Evolutionary conservation across 441 rosid genomes (phyloP), one percentile per base, ranked within the genome.

Genomic region (Gossypium trilobum): DNA sequence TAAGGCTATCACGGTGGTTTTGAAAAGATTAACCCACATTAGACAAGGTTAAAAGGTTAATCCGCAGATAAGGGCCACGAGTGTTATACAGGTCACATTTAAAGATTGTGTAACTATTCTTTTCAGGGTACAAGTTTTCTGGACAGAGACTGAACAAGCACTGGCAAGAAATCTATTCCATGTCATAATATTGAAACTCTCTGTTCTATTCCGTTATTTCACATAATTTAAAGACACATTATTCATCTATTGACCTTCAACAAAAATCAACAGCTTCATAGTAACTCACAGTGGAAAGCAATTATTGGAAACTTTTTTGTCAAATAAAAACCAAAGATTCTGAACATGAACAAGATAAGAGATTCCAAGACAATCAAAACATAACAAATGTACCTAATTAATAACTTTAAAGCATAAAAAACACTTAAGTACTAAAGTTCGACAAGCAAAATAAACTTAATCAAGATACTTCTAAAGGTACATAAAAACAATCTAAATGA

Each of bases 401-500:
- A 14, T 17, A 29, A 57, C 51, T 14, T 27, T 7, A 62, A 62
- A 63, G 67, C 69, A 70, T 5, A 10, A 56, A 71, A 77, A 74
- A 31, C 60, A 48, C 59, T 31, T 13, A 19, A 67, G 71, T 68
- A 79, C 48, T 54, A 9, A 77, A 62, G 61, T 71, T 54, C 22
- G 36, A 46, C 19, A 9, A 55, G 22, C 73, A 23, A 3, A 51
- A 14, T 19, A 10, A 61, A 42, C 67, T 70, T 29, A 17, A 57
- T 54, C 10, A 73, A 77, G 72, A 9, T 11, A 57, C 54, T 58
- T 74, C 22, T n/a, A 25, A 57, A 39, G 48, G 44, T 69, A 58
- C 57, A 8, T 74, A 13, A 52, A 14, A 17, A 14, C 39, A 60
- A 74, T 60, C 39, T 19, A 66, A 27, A 27, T 7, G 39, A 19